A percentile compares a stretch with the other conserved stretches of the same genome.
phyloP scores from a whole-genome alignment of 1,139 yeast species.

The Scheffersomyces parashehatae region DNA sequence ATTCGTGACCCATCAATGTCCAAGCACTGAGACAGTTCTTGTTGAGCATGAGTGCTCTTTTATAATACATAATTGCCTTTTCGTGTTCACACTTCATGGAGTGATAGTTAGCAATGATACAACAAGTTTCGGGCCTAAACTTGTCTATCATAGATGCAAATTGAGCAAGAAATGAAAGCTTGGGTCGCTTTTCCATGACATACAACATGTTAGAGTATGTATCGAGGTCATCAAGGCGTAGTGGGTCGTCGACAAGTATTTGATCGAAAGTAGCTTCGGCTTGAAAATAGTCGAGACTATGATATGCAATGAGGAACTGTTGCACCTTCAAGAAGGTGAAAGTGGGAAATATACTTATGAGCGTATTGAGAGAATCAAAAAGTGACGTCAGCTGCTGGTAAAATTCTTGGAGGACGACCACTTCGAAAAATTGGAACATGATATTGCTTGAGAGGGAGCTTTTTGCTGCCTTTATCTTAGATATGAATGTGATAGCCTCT shows the following conservation, averaged over 20 bases:
- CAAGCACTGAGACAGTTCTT: conserved; percentile 87
- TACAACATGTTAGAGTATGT: conserved; percentile 89
- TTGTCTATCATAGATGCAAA: conserved; percentile 80
- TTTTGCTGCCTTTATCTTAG: conserved; percentile 31
- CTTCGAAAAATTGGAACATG: conserved; percentile 70
- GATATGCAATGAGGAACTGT: conserved; percentile 77
- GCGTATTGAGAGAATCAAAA: conserved; percentile 46
- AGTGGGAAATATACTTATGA: conserved; percentile 60
- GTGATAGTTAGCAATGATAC: conserved; percentile 91
- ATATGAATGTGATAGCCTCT: conserved; percentile 54
- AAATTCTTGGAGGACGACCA: conserved; percentile 76
- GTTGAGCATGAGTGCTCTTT: conserved; percentile 81
- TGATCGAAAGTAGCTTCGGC: conserved; percentile 82
- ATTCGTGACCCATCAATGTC: conserved; percentile 99
- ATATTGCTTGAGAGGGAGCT: conserved; percentile 28
- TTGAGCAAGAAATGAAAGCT: conserved; percentile 85
- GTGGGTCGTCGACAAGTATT: conserved; percentile 75
- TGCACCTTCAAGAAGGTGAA: conserved; percentile 78
- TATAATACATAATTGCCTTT: conserved; percentile 89
- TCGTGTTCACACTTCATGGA: conserved; percentile 93
- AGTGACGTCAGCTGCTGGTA: conserved; percentile 64
- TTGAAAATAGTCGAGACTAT: conserved; percentile 73
- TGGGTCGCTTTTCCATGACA: conserved; percentile 87
- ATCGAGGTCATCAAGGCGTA: conserved; percentile 86
- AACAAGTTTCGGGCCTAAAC: conserved; percentile 92